Evolutionary conservation across 495 filamentous ascomycete genomes (phyloP), one percentile per base, ranked within the genome.

Genomic region (Opeltia flavorubescens): DNA sequence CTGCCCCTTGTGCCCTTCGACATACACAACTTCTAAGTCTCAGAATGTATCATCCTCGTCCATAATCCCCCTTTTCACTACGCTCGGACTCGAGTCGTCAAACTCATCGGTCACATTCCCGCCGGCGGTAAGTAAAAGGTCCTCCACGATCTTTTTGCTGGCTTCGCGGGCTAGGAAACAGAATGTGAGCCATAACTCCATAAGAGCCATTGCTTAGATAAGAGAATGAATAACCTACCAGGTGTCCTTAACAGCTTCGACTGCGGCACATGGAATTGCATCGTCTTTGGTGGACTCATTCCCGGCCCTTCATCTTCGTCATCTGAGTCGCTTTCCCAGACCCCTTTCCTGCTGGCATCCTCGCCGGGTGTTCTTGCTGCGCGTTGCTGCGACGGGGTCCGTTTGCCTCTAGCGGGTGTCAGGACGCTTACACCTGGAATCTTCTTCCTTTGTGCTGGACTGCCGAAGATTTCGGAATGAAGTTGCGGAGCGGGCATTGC

Each of bases 201-300:
- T n/a, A 47, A 46, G 49, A 46, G 43, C 28, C 31, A 24, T 34
- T 39, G n/a, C 29, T 5, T 52, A n/a, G 8, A 15, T 4, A n/a
- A 31, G 33, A 17, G 17, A 5, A 24, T 24, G 33, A 2, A 23
- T 43, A 25, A 68, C 75, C 56, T 69, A 86, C 87, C 87, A 48
- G 91, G 91, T 21, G 91, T 99, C 55, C 91, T 87, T 66, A 99
- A 63, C 27, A 99, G 62, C 51, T 84, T 78, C 41, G 80, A 83
- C 56, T 86, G 83, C 47, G 89, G 89, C 48, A 99, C 69, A 55
- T 86, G 83, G 59, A 99, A 99, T 58, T 95, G 88, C 61, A 99
- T 94, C 23, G 91, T 99, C 66, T 95, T 95, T 0, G 91, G 91
- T 29, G 93, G 91, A 56, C 86, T 94, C 54, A 87, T 76, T 0